phyloP scores from a whole-genome alignment of 179 eudicot species.

The Carnegiea gigantea region DNA sequence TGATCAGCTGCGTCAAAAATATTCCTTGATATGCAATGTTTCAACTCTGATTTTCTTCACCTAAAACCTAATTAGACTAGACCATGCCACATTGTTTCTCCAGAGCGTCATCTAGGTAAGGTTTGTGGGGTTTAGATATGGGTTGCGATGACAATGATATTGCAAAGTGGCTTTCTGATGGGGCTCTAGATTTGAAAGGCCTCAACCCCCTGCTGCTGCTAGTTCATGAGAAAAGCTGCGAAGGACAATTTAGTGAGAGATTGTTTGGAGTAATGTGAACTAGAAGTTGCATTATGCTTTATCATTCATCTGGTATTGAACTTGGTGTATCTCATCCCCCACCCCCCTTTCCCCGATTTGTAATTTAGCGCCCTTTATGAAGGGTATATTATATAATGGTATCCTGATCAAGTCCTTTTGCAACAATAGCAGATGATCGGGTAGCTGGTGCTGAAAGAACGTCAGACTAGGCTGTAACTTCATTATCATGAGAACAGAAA shows the following conservation, averaged over 20 bases:
- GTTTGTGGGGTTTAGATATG: not conserved
- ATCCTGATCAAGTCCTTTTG: not conserved
- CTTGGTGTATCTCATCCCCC: no score
- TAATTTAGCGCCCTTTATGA: no score
- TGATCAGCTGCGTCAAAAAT: not conserved
- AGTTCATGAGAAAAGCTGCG: no score
- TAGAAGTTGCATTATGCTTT: no score
- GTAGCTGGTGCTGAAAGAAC: constrained; percentile 17
- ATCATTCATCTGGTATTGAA: no score
- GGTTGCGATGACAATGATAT: not conserved
- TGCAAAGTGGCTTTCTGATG: not conserved
- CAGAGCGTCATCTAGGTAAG: not conserved
- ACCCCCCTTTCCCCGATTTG: no score
- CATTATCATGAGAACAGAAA: not conserved
- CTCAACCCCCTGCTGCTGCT: no score
- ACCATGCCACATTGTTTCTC: not conserved
- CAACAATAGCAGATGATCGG: constrained; percentile 18
- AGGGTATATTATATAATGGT: not conserved
- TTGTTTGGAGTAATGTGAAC: not conserved
- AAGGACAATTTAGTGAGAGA: no score
- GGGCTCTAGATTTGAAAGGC: not conserved
- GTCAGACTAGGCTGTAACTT: not conserved
- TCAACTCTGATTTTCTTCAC: not conserved
- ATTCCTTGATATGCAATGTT: not conserved
- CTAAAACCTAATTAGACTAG: not conserved